Conservation (phyloP, 2,329 filamentous ascomycete species). For the Mycosphaerelloides madeirae region DNA sequence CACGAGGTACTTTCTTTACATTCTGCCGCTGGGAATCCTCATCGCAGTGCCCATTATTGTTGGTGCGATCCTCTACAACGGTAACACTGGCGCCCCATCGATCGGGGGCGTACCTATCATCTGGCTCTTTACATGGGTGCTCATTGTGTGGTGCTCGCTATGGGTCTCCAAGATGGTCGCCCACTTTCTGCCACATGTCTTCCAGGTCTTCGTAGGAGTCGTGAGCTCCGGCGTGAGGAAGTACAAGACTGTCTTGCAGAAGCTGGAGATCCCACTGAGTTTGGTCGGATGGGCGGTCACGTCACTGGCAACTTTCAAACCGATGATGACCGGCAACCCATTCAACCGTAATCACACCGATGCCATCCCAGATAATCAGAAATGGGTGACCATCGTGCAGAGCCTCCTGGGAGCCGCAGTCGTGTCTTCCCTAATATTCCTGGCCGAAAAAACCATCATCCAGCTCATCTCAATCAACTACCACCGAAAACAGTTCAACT, state of each 20-base stretch:
- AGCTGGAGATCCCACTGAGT: constrained; percentile 57
- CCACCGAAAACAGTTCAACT: constrained; percentile 77
- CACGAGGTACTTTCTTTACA: constrained; percentile 60
- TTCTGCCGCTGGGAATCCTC: constrained; percentile 53
- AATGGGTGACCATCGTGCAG: constrained; percentile 55
- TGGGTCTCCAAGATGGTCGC: constrained; percentile 59
- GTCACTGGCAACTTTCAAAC: constrained; percentile 56
- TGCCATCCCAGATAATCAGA: constrained; percentile 2
- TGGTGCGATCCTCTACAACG: constrained; percentile 48
- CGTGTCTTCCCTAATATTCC: constrained; percentile 64
- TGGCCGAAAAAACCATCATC: constrained; percentile 73
- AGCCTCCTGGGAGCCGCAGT: constrained; percentile 64
- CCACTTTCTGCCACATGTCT: constrained; percentile 55
- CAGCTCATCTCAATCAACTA: constrained; percentile 82
- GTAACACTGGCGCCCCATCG: constrained; percentile 33
- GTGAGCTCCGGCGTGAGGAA: constrained; percentile 62
- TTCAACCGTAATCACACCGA: constrained; percentile 20
- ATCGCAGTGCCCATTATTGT: constrained; percentile 61
- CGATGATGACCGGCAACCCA: constrained; percentile 40
- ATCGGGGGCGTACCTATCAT: constrained; percentile 54
- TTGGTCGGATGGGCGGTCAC: constrained; percentile 58
- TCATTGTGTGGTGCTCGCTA: constrained; percentile 59
- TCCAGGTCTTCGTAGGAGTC: constrained; percentile 58
- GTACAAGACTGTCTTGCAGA: constrained; percentile 55
- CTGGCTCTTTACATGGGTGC: constrained; percentile 59